Conservation (phyloP, 305 asterid species). For the Fraxinus angustifolia region DNA sequence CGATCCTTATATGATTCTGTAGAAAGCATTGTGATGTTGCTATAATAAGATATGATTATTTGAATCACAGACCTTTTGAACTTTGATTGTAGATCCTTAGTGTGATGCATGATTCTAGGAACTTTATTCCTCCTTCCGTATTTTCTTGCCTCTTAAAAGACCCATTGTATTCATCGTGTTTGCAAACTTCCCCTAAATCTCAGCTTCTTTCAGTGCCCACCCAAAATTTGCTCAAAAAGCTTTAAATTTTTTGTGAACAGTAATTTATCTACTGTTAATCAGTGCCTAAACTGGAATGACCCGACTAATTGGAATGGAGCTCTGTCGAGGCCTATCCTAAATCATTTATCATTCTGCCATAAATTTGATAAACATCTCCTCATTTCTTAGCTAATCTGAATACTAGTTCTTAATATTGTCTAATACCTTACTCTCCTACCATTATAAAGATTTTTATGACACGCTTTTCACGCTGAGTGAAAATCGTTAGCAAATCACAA, state of each 20-base stretch:
- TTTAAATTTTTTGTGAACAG: not conserved
- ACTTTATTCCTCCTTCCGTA: not conserved
- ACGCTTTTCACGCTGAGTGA: slow-evolving; percentile 9
- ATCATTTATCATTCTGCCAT: not conserved
- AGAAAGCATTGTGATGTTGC: not conserved
- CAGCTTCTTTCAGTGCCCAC: not conserved
- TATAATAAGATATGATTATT: not conserved
- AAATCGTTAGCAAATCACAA: slow-evolving; percentile 7
- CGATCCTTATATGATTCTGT: not conserved
- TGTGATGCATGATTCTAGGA: not conserved
- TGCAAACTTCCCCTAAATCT: not conserved
- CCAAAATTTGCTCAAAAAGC: not conserved
- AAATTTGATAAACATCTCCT: not conserved
- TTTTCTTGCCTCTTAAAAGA: not conserved
- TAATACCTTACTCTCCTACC: not conserved
- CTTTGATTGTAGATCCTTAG: not conserved
- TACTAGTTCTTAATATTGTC: not conserved
- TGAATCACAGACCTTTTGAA: not conserved
- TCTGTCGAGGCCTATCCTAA: not conserved
- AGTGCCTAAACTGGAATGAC: not conserved
- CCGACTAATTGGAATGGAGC: not conserved
- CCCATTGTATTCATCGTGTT: not conserved
- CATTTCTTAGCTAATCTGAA: not conserved
- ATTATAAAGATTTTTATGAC: slow-evolving; percentile 1
- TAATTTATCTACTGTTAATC: not conserved